Evolutionary conservation across 257 asterid genomes (phyloP).

Genomic region (Rauvolfia tetraphylla): DNA sequence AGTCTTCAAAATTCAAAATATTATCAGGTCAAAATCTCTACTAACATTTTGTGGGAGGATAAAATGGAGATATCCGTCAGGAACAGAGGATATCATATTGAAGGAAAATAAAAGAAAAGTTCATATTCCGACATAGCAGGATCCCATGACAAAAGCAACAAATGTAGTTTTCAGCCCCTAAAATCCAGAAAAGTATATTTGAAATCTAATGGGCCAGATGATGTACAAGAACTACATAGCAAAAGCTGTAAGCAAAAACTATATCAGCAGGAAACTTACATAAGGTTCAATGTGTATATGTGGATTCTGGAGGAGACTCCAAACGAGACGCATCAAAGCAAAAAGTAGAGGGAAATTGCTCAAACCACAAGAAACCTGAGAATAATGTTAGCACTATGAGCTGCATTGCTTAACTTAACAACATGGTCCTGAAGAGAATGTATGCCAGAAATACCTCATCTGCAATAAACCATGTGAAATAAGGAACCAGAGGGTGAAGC

Average conservation of each 20-base stretch:
- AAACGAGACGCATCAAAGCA: conserved; percentile 93
- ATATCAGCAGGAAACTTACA: conserved; percentile 45
- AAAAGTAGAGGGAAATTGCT: conserved; percentile 65
- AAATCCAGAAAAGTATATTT: background rate
- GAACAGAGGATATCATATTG: background rate
- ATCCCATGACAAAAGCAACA: background rate
- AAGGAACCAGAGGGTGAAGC: conserved; percentile 94
- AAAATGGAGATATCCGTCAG: background rate
- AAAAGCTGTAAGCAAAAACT: background rate
- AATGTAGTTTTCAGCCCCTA: background rate
- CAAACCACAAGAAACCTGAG: conserved; percentile 80
- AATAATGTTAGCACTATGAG: conserved; percentile 1
- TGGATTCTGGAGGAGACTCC: conserved; percentile 94
- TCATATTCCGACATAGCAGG: background rate
- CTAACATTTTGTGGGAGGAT: background rate
- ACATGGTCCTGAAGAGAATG: background rate
- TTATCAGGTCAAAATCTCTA: background rate
- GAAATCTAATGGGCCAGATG: background rate
- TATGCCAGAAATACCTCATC: conserved; percentile 61
- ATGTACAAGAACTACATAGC: too few species aligned
- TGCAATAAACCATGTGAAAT: conserved; percentile 81
- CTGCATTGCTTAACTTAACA: conserved; percentile 36
- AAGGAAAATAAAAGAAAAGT: background rate
- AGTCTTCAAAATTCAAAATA: background rate
- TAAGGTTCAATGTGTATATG: conserved; percentile 86